Evolutionary conservation across 768 basidiomycete species (phyloP).

Genomic region (Leccinellum rugosiceps): DNA sequence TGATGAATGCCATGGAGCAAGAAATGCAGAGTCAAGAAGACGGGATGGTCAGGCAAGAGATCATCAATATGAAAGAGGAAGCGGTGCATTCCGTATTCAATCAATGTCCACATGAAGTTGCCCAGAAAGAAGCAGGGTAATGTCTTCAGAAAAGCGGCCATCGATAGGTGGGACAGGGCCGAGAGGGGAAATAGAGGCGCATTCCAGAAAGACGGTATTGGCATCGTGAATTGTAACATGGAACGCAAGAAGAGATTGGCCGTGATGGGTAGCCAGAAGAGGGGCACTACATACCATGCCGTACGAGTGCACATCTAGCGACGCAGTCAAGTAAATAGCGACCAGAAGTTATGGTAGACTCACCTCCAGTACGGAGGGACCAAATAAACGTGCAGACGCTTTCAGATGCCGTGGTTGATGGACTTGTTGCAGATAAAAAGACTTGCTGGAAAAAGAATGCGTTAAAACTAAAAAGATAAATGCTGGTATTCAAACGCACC

Average conservation of each 20-base stretch:
- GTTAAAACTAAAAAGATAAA: not conserved
- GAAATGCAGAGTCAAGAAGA: slow-evolving; percentile 86
- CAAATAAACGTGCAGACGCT: slow-evolving; percentile 85
- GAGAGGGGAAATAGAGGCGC: slow-evolving; percentile 55
- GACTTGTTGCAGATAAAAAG: slow-evolving; percentile 93
- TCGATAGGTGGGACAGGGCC: slow-evolving; percentile 46
- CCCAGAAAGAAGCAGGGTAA: slow-evolving; percentile 75
- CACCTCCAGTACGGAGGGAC: slow-evolving; percentile 77
- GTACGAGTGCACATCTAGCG: slow-evolving; percentile 75
- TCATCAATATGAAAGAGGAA: slow-evolving; percentile 97
- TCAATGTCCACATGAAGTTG: slow-evolving; percentile 88
- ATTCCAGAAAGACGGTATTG: slow-evolving; percentile 60
- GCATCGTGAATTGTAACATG: slow-evolving; percentile 73
- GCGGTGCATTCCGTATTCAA: slow-evolving; percentile 92
- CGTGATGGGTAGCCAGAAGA: slow-evolving; percentile 88
- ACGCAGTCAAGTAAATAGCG: not conserved
- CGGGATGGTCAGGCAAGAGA: slow-evolving; percentile 76
- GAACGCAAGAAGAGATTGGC: slow-evolving; percentile 78
- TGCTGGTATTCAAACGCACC: slow-evolving; percentile 38
- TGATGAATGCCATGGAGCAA: slow-evolving; percentile 94
- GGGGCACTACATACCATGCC: slow-evolving; percentile 90
- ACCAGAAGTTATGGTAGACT: slow-evolving; percentile 8
- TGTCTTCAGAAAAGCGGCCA: slow-evolving; percentile 51
- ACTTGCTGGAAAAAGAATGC: slow-evolving; percentile 55
- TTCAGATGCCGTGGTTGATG: slow-evolving; percentile 91